Evolutionary conservation across 2,329 filamentous ascomycete genomes (phyloP), one percentile per base, ranked within the genome.

Genomic region (Ophiostoma quercus): DNA sequence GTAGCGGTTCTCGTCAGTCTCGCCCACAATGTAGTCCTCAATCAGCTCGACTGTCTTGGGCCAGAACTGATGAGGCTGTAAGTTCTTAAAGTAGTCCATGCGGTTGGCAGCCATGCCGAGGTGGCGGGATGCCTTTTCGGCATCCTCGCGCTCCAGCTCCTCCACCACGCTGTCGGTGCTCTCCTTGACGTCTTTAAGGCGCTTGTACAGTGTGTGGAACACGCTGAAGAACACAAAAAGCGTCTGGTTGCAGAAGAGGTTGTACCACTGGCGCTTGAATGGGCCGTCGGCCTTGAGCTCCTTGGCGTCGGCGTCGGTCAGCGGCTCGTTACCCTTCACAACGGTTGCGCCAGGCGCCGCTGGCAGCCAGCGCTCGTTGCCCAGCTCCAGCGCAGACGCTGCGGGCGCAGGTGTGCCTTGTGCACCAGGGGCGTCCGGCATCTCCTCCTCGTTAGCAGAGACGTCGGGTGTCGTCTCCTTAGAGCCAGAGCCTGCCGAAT

Each of bases 211-310:
- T n/a, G 90, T 91, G 77, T 97, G 88, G 78, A 99, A 95, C 72
- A 97, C 89, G 74, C 90, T 92, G 82, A 99, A 91, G 84, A 99
- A 98, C 79, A 95, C 94, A 77, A 93, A 97, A 71, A 99, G 90
- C 3, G 90, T 92, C 75, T 92, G 87, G 78, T 97, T 98, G 78
- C 90, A 90, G 81, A 96, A 99, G 77, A 98, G 88, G 77, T 94
- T 94, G 82, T 92, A 96, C 79, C 87, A 89, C 12, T 88, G 88
- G 66, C 94, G 91, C 74, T 85, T 85, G 79, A 95, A 96, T 71
- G 91, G 89, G 68, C 93, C 91, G 72, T 97, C 92, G 72, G 80
- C 90, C 83, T 85, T 94, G 75, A 86, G 86, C 79, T 84, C 88
- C 76, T 84, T 87, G 74, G 86, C 87, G 54, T 82, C 84, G 76